Evolutionary conservation across 2,329 filamentous ascomycete genomes (phyloP).

Genomic region (Bimuria novae-zelandiae): DNA sequence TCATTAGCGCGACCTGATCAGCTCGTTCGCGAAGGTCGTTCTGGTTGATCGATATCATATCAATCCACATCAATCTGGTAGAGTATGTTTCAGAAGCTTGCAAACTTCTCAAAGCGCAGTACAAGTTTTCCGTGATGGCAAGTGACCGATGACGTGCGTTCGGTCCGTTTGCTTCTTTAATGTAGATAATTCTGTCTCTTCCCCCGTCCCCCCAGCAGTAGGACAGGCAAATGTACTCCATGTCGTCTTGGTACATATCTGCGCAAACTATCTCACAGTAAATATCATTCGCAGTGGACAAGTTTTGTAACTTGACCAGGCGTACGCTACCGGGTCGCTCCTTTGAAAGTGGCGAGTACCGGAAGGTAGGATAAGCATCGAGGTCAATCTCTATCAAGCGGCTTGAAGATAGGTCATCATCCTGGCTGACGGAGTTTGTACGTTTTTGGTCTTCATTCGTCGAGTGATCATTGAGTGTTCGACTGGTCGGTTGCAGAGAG

Average conservation of each 20-base stretch:
- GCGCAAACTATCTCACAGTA: constrained; percentile 1
- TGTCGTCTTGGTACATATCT: not conserved
- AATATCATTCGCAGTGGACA: not conserved
- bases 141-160: constrained; percentile 1
- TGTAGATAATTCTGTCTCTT: not conserved
- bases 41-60: constrained; percentile 28
- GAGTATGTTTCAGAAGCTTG: not conserved
- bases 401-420: too few species aligned
- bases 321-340: not conserved
- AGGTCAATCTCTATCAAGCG: too few species aligned
- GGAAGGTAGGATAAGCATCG: too few species aligned
- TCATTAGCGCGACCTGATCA: constrained; percentile 32
- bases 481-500: too few species aligned
- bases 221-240: constrained; percentile 11
- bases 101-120: constrained; percentile 8
- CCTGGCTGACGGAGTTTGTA: too few species aligned
- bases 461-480: too few species aligned
- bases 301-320: not conserved
- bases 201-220: constrained; percentile 12
- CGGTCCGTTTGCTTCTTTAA: not conserved
- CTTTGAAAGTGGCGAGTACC: not conserved
- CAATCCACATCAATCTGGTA: constrained; percentile 26
- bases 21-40: constrained; percentile 25
- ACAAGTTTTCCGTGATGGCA: constrained; percentile 12
- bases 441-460: too few species aligned